phyloP scores from a whole-genome alignment of 2,329 filamentous ascomycete genomes.

The Coniochaeta sp. region DNA sequence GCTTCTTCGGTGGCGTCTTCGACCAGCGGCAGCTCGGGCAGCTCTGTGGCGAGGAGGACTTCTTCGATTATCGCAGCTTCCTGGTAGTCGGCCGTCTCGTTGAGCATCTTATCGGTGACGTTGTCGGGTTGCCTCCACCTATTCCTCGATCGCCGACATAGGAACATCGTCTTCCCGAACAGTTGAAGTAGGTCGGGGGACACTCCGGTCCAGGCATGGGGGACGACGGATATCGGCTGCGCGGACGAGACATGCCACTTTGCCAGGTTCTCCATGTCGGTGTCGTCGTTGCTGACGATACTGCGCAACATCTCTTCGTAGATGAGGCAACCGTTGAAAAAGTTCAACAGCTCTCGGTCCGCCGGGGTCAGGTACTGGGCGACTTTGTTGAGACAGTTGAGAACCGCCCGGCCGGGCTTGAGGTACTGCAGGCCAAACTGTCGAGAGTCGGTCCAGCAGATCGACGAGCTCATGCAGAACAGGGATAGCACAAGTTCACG shows the following conservation, averaged over 20 bases:
- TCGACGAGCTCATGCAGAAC: constrained; percentile 22
- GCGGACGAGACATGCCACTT: constrained; percentile 16
- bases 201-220: constrained; percentile 18
- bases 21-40: constrained; percentile 4
- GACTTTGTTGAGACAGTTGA: constrained; percentile 11
- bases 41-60: constrained; percentile 11
- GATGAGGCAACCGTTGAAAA: constrained; percentile 20
- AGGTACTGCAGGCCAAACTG: constrained; percentile 17
- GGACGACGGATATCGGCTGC: constrained; percentile 5
- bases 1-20: neutral
- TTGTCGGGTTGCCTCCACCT: constrained; percentile 12
- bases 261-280: constrained; percentile 17
- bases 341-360: constrained; percentile 13
- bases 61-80: constrained; percentile 16
- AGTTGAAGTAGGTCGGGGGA: constrained; percentile 14
- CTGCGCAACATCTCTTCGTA: constrained; percentile 22
- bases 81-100: constrained; percentile 16
- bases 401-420: constrained; percentile 14
- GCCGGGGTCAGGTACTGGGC: constrained; percentile 4
- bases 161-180: constrained; percentile 18
- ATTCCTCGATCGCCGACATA: constrained; percentile 18
- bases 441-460: constrained; percentile 19
- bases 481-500: constrained; percentile 16
- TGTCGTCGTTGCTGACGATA: constrained; percentile 19
- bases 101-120: constrained; percentile 9